Base-by-base conservation (phyloP, 2,329 filamentous ascomycete genomes). In the Claviceps maximensis region DNA sequence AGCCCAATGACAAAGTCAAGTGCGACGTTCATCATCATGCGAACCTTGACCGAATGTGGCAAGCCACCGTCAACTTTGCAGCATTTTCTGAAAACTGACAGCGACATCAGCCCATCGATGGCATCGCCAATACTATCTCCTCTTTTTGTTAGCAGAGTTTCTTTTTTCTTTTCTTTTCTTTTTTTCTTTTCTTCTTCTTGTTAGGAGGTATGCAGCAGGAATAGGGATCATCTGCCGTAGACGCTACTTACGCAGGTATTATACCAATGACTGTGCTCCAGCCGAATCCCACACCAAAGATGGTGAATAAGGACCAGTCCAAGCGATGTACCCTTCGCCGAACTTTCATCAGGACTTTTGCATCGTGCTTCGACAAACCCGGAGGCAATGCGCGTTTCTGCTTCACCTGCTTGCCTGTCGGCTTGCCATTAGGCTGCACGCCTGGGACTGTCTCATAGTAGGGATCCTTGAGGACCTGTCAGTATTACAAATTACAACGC, bases 181-280 rank as follows among this genome's bases (percentile, higher is more conserved):
- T 29, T 21, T 7, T 29, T 36, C 17, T 17, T n/a, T n/a, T n/a
- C n/a, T n/a, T n/a, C n/a, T n/a, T n/a, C n/a, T n/a, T n/a, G n/a
- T n/a, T n/a, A n/a, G n/a, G n/a, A n/a, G n/a, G n/a, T n/a, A n/a
- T n/a, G 13, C 33, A 36, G 33, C 29, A 8, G 8, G 9, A 33
- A 5, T 4, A 29, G n/a, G 7, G 49, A 29, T 23, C 9, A 31
- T 21, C 27, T 44, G 8, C 40, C n/a, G 12, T 33, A n/a, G 25
- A 45, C 8, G 21, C 5, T 13, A 78, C 86, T 76, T 77, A 89
- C 79, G 80, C 80, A 60, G 93, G 93, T 52, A 97, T 69, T 8
- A 97, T 65, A 15, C 84, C 93, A 61, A 97, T 87, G 54, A 95
- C 79, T 60, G 84, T 86, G 50, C 87, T 82, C 89, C 89, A 96